Evolutionary conservation across 2,329 filamentous ascomycete species (phyloP), one percentile per base, ranked within the genome.

Genomic region (Teratosphaeria epicoccoides): DNA sequence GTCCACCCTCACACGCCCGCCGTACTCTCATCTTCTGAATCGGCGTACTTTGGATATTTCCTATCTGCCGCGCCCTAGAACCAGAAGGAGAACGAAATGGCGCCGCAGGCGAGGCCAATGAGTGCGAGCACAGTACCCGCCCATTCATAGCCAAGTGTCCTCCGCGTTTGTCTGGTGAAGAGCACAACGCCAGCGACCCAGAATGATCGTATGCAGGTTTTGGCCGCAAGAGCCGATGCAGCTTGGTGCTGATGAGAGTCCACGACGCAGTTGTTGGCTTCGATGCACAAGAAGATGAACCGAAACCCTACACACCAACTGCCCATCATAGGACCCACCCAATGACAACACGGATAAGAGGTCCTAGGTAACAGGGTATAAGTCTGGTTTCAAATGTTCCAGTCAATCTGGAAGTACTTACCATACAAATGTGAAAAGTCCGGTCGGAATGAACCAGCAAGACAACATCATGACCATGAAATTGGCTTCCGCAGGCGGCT

Each of bases 11-110:
- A 59, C 43, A 52, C 29, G 6, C 59, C 61, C 47, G 56, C 59
- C 48, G 50, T 54, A 24, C 58, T 55, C 43, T 65, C 63, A 63
- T 80, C 77, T 50, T 74, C 75, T 22, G 68, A 68, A 58, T 87
- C 94, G 0, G 88, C 88, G 64, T 81, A 94, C 67, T 80, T 84
- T 62, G 82, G 87, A 53, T 76, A 73, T 51, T 72, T 73, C 4
- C 88, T 76, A 58, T 95, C 94, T 4, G 67, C 66, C 14, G 82
- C 86, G 3, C 88, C 88, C 60, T 80, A 88, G 62, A 74, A 81
- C 75, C 85, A 95, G 70, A 95, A 95, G 24, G 87, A 68, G 66
- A 84, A 95, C 0, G 88, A 88, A 58, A 94, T 94, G 0, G 75
- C 80, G 66, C 88, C 94, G 71, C 88, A 94, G 0, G 80, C 84